These are phyloP conservation scores for Exophiala spinifera DNA, from an alignment of 2,329 filamentous ascomycete genomes.

Conservation along the genomic window DNA sequence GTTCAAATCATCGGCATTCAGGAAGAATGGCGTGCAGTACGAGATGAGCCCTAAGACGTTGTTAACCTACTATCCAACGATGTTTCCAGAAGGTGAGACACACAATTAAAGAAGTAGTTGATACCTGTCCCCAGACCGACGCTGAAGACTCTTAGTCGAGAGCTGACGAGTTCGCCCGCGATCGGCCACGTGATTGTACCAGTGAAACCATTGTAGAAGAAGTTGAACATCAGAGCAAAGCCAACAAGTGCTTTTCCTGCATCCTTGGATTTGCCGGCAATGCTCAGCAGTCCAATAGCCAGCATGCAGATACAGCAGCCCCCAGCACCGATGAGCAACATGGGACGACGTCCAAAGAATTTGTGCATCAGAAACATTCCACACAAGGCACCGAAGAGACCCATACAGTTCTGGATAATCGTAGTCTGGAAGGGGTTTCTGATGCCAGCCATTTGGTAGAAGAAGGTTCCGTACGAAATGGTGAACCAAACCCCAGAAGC, in stretches of 20 bases:
- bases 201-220: background rate
- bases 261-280: background rate
- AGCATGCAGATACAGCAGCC: background rate
- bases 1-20: background rate
- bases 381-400: background rate
- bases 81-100: constrained; percentile 29
- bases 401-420: background rate
- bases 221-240: background rate
- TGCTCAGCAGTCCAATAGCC: background rate
- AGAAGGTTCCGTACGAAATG: background rate
- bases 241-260: constrained; percentile 1
- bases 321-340: background rate
- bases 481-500: background rate
- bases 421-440: background rate
- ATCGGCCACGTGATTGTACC: background rate
- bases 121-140: constrained; percentile 34
- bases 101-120: constrained; percentile 36
- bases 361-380: too few relatives aligned
- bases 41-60: too few relatives aligned
- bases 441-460: background rate
- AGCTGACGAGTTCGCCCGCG: constrained; percentile 24
- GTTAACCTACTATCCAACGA: too few relatives aligned
- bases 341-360: background rate
- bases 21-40: constrained; percentile 1
- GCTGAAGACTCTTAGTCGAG: constrained; percentile 35